A percentile compares a stretch with the other conserved stretches of the same genome.
phyloP scores from a whole-genome alignment of 2,329 filamentous ascomycete species.

The Meredithiella fracta region DNA sequence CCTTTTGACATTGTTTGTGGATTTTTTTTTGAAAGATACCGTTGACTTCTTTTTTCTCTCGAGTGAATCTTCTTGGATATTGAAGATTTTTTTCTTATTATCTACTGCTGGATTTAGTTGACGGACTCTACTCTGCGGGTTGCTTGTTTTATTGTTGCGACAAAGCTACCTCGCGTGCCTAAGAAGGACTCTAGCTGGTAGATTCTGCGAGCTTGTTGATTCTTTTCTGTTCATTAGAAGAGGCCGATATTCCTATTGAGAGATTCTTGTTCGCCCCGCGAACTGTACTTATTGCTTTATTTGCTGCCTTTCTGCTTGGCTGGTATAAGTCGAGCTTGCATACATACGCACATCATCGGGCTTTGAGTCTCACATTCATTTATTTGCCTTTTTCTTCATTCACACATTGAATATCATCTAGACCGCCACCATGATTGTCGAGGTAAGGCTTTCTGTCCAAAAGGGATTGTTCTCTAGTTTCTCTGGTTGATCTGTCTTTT shows the following conservation, averaged over 20 bases:
- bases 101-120: too few relatives aligned
- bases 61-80: too few relatives aligned
- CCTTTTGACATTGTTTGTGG: too few relatives aligned
- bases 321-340: not conserved
- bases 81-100: too few relatives aligned
- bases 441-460: slow-evolving; percentile 17
- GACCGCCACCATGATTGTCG: slow-evolving; percentile 20
- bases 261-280: too few relatives aligned
- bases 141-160: not conserved
- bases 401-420: not conserved
- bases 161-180: not conserved
- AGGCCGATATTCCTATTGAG: too few relatives aligned
- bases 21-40: too few relatives aligned
- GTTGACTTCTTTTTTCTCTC: too few relatives aligned
- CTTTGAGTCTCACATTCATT: not conserved
- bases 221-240: not conserved
- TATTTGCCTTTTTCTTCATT: not conserved
- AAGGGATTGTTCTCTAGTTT: not conserved
- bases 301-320: too few relatives aligned
- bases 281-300: too few relatives aligned
- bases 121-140: not conserved
- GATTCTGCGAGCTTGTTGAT: not conserved
- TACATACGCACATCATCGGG: not conserved
- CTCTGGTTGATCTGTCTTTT: not conserved
- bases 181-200: not conserved